Evolutionary conservation across 805 yeast genomes (phyloP), one percentile per base, ranked within the genome.

Genomic region (Starmerella stigmatis): DNA sequence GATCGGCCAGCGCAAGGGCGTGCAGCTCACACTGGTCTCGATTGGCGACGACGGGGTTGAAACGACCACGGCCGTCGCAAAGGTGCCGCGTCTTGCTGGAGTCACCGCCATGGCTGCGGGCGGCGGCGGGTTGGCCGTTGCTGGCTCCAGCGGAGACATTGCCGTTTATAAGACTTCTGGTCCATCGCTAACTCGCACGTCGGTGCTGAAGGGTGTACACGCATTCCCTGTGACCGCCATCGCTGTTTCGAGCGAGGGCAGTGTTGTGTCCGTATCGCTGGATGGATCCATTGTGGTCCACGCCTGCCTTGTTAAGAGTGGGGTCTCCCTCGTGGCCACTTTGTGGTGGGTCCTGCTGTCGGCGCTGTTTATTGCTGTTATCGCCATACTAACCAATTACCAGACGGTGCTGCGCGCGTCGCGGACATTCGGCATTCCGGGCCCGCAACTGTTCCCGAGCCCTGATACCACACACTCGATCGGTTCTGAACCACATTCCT

Each of bases 221-320:
- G 35, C 34, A 12, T 45, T 56, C 31, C 59, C 60, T 3, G 54
- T 56, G 10, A 55, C 58, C 5, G 44, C 55, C 11, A 30, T 54
- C 23, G 46, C 57, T 4, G 32, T 56, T 6, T 32, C 44, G 20
- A 32, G 47, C 13, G 41, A 38, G 16, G 51, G 49, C 13, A 36
- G 41, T 10, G 47, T 54, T 2, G 52, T 47, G 4, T 50, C 56
- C 2, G 48, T 52, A 6, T 50, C 58, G n/a, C 36, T 56, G 21
- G 57, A 49, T 20, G 60, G 60, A 13, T 43, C 53, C 5, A 32
- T 53, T 7, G 41, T 34, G 4, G 44, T 51, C 15, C 32, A 46
- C 31, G 17, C 39, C 16, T 42, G 43, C 13, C 19, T 46, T 13
- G 34, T 21, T 15, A 8, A 16, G 16, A 15, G 21, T 5, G 13